A percentile compares a stretch with the other conserved stretches of the same genome.
Conservation (phyloP, 2,329 filamentous ascomycete genomes). For the Phyllosticta capitalensis region DNA sequence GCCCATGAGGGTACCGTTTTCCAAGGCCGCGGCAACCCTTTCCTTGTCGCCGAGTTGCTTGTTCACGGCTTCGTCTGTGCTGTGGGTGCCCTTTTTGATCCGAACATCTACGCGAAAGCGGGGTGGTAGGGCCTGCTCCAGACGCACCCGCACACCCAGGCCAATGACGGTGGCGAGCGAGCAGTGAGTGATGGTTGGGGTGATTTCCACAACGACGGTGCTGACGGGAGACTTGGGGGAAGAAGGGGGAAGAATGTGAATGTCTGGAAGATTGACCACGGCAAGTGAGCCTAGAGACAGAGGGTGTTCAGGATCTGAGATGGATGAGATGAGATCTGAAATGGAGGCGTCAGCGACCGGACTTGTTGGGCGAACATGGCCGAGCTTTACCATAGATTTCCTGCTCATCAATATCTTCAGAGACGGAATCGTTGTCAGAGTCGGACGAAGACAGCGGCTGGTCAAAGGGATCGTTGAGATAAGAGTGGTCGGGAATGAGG, state of each 20-base stretch:
- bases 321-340: slow-evolving; percentile 82
- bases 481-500: slow-evolving; percentile 40
- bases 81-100: slow-evolving; percentile 94
- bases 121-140: slow-evolving; percentile 84
- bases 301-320: slow-evolving; percentile 94
- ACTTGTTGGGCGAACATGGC: background rate
- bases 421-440: slow-evolving; percentile 48
- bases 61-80: slow-evolving; percentile 88
- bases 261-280: slow-evolving; percentile 93
- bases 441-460: slow-evolving; percentile 27
- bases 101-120: slow-evolving; percentile 86
- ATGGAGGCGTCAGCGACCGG: background rate
- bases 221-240: slow-evolving; percentile 53
- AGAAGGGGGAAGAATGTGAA: slow-evolving; percentile 64
- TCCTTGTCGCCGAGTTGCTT: slow-evolving; percentile 97
- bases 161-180: slow-evolving; percentile 94
- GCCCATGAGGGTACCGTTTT: slow-evolving; percentile 82
- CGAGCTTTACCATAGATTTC: slow-evolving; percentile 75
- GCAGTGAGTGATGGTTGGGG: slow-evolving; percentile 94
- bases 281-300: slow-evolving; percentile 86
- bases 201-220: slow-evolving; percentile 78
- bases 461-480: slow-evolving; percentile 41
- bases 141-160: slow-evolving; percentile 77
- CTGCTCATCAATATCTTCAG: slow-evolving; percentile 93
- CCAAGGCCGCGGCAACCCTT: slow-evolving; percentile 83